Evolutionary conservation across 2,329 filamentous ascomycete species (phyloP).

Genomic region (Alternaria novae-zelandiae): DNA sequence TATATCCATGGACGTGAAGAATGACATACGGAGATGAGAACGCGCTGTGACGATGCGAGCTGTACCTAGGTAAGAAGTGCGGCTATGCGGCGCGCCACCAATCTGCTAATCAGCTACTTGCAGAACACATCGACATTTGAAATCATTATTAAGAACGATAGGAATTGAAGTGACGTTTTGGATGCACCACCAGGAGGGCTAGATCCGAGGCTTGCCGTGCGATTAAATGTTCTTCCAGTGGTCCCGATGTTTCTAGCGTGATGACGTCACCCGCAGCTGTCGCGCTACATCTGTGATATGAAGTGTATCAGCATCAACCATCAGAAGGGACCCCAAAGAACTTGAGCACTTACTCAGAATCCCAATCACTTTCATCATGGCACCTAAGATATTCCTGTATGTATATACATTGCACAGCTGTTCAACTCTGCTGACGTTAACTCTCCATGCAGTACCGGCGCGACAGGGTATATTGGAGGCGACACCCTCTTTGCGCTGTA

Average conservation of each 20-base stretch:
- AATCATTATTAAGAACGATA: not conserved
- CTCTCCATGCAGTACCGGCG: slow-evolving; percentile 25
- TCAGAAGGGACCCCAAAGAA: not conserved
- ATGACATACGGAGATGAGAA: not conserved
- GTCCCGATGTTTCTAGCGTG: not conserved
- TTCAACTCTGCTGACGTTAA: not conserved
- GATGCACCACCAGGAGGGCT: not conserved
- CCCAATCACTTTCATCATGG: slow-evolving; percentile 10
- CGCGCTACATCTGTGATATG: not conserved
- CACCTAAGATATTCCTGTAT: slow-evolving; percentile 34
- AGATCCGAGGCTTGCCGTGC: not conserved
- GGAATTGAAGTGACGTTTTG: not conserved
- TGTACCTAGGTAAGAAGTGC: not conserved
- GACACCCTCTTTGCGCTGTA: slow-evolving; percentile 54
- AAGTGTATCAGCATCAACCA: not conserved
- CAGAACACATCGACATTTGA: not conserved
- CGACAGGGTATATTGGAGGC: slow-evolving; percentile 41
- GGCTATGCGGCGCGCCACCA: not conserved
- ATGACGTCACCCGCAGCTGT: slow-evolving; percentile 2
- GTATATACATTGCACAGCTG: not conserved
- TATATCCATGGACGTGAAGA: not conserved
- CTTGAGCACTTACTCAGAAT: not conserved
- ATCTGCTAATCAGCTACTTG: not conserved
- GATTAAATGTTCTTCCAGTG: slow-evolving; percentile 3
- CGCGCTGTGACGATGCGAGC: not conserved